A percentile compares a stretch with the other conserved stretches of the same genome.
Conservation (phyloP, 768 basidiomycete genomes). For the Rhodotorula babjevae region DNA sequence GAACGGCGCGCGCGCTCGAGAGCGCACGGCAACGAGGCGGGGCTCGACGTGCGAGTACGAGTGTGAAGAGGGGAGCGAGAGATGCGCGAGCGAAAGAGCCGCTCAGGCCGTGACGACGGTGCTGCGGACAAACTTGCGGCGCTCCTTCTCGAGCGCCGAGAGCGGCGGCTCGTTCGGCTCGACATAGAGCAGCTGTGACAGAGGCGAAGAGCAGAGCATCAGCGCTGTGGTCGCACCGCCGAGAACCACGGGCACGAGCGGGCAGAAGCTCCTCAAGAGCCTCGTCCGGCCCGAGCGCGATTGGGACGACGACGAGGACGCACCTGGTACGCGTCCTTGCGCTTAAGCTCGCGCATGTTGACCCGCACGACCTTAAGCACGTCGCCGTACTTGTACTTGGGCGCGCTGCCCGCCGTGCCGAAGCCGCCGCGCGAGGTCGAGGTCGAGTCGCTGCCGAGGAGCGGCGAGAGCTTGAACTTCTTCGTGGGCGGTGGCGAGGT, state of each 20-base stretch:
- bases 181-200: slow-evolving; percentile 17
- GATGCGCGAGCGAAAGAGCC: neutral
- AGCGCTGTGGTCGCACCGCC: no score
- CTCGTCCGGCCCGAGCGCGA: no score
- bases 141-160: neutral
- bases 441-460: no score
- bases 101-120: neutral
- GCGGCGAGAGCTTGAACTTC: slow-evolving; percentile 14
- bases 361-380: slow-evolving; percentile 31
- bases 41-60: no score
- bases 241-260: no score
- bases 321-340: slow-evolving; percentile 37
- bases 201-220: neutral
- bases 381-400: slow-evolving; percentile 23
- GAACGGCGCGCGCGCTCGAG: no score
- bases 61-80: no score
- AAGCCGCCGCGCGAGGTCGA: neutral
- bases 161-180: neutral
- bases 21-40: no score
- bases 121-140: neutral
- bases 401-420: neutral
- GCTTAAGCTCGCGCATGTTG: slow-evolving; percentile 26
- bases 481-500: neutral
- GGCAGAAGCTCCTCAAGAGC: no score
- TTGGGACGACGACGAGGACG: neutral